These are phyloP conservation scores for Alternaria arborescens DNA, from an alignment of 2,329 filamentous ascomycete species.

Conservation along the genomic window DNA sequence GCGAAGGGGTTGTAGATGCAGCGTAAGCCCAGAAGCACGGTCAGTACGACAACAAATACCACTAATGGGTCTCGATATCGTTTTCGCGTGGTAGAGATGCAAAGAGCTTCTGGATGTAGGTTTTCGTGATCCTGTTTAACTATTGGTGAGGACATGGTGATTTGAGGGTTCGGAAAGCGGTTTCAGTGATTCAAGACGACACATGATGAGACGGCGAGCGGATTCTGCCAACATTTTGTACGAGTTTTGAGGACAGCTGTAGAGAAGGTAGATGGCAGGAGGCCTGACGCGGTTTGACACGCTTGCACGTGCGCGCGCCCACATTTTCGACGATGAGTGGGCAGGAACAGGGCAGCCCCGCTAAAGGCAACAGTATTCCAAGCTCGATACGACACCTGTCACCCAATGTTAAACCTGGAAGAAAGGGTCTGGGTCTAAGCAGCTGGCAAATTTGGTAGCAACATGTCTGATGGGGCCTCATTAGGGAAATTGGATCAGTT, in stretches of 20 bases:
- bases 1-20: slow-evolving; percentile 8
- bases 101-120: background rate
- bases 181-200: background rate
- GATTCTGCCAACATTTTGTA: background rate
- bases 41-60: slow-evolving; percentile 16
- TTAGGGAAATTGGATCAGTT: slow-evolving; percentile 31
- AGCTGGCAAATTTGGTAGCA: background rate
- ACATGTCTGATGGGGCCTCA: slow-evolving; percentile 19
- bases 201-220: background rate
- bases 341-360: slow-evolving; percentile 11
- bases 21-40: slow-evolving; percentile 10
- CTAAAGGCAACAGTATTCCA: slow-evolving; percentile 4
- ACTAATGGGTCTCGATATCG: slow-evolving; percentile 21
- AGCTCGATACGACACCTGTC: background rate
- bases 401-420: background rate
- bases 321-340: slow-evolving; percentile 14
- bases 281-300: slow-evolving; percentile 16
- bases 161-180: background rate
- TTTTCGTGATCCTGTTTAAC: background rate
- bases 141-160: background rate
- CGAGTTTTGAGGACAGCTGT: background rate
- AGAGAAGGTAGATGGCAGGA: background rate
- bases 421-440: background rate
- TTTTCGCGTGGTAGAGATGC: background rate
- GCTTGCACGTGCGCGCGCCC: slow-evolving; percentile 21